Percentiles rank a stretch among this genome's conserved stretches.
phyloP scores from a whole-genome alignment of 495 filamentous ascomycete genomes.

The Corynascus novoguineensis region DNA sequence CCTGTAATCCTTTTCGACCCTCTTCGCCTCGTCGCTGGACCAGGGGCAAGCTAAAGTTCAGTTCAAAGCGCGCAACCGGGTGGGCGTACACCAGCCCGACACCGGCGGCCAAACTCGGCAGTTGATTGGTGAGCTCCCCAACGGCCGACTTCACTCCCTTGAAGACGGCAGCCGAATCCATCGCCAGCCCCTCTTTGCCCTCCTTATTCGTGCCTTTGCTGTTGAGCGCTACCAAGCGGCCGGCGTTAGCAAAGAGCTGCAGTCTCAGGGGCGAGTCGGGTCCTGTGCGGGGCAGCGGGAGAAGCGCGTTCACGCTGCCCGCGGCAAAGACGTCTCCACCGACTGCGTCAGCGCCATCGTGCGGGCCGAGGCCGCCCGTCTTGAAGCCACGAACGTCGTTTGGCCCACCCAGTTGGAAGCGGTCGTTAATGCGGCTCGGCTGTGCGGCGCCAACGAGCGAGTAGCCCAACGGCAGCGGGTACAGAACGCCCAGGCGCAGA shows the following conservation, averaged over 20 bases:
- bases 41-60: slow-evolving; percentile 88
- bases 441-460: slow-evolving; percentile 48
- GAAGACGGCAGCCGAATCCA: slow-evolving; percentile 41
- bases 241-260: slow-evolving; percentile 87
- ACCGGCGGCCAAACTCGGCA: slow-evolving; percentile 83
- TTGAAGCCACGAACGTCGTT: slow-evolving; percentile 94
- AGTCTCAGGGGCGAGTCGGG: slow-evolving; percentile 77
- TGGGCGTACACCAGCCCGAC: slow-evolving; percentile 91
- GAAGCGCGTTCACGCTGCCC: slow-evolving; percentile 72
- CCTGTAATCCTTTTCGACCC: slow-evolving; percentile 80
- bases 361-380: slow-evolving; percentile 79
- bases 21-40: slow-evolving; percentile 77
- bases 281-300: slow-evolving; percentile 76
- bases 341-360: slow-evolving; percentile 75
- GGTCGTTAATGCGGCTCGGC: slow-evolving; percentile 81
- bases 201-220: slow-evolving; percentile 45
- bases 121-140: slow-evolving; percentile 60
- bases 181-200: slow-evolving; percentile 23
- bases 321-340: slow-evolving; percentile 91
- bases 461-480: slow-evolving; percentile 52
- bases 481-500: slow-evolving; percentile 52
- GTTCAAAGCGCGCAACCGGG: slow-evolving; percentile 83
- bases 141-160: slow-evolving; percentile 50
- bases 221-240: slow-evolving; percentile 71
- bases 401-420: slow-evolving; percentile 89